Conservation (phyloP, 352 stramenopile species). For the Pythium graminicola region DNA sequence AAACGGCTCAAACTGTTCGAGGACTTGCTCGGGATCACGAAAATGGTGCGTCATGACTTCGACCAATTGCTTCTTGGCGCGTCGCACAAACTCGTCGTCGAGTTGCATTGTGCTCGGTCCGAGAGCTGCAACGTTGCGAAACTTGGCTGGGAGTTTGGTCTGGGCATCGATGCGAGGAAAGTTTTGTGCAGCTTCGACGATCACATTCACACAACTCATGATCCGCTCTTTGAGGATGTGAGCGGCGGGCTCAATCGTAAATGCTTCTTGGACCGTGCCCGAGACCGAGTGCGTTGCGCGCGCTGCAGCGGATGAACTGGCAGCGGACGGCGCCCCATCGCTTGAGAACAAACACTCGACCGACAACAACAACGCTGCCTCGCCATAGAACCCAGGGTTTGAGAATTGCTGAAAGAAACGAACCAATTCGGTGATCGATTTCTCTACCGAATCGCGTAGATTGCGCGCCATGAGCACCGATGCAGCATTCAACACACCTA, state of each 20-base stretch:
- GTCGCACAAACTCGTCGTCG: constrained; percentile 71
- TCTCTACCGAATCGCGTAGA: constrained; percentile 77
- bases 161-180: constrained; percentile 87
- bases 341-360: constrained; percentile 36
- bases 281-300: background rate
- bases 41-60: constrained; percentile 65
- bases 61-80: constrained; percentile 53
- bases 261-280: constrained; percentile 26
- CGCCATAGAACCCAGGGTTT: constrained; percentile 35
- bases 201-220: constrained; percentile 47
- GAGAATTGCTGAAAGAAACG: constrained; percentile 75
- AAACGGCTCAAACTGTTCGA: constrained; percentile 72
- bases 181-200: constrained; percentile 79
- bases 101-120: constrained; percentile 77
- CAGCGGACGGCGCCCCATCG: background rate
- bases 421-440: constrained; percentile 68
- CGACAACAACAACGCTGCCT: constrained; percentile 54
- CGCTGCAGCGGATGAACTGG: background rate
- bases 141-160: constrained; percentile 58
- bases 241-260: constrained; percentile 57
- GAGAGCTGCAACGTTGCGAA: constrained; percentile 56
- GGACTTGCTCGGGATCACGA: constrained; percentile 49
- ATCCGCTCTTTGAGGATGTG: constrained; percentile 56
- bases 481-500: constrained; percentile 71
- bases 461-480: constrained; percentile 89